Conservation (phyloP, 2,329 filamentous ascomycete species). For the Pyrenochaeta sp. region DNA sequence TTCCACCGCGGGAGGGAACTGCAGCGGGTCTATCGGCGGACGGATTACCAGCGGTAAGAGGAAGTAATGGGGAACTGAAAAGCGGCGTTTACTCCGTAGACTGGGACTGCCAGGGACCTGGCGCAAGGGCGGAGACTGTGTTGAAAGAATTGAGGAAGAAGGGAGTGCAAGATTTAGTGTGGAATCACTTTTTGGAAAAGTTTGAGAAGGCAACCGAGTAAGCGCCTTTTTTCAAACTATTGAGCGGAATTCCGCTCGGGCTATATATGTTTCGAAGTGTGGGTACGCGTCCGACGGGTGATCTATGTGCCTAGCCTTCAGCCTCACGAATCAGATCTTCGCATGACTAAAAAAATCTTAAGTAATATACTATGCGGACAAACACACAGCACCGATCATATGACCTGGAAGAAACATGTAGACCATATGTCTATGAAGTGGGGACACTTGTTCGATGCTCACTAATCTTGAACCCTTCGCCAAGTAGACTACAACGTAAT, state of each 20-base stretch:
- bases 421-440: too few relatives aligned
- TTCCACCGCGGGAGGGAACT: conserved; percentile 16
- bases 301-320: too few relatives aligned
- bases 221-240: too few relatives aligned
- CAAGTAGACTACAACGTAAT: too few relatives aligned
- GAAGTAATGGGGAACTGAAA: conserved; percentile 21
- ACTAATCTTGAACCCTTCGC: too few relatives aligned
- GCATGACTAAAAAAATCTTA: too few relatives aligned
- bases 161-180: conserved; percentile 34
- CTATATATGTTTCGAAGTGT: too few relatives aligned
- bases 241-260: too few relatives aligned
- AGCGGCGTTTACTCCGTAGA: conserved; percentile 30
- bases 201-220: conserved; percentile 20
- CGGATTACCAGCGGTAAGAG: neutral
- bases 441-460: neutral
- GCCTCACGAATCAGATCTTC: too few relatives aligned
- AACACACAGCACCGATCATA: neutral
- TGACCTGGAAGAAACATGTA: neutral
- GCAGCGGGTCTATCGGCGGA: conserved; percentile 20
- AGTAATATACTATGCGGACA: neutral
- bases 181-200: conserved; percentile 35
- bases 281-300: too few relatives aligned
- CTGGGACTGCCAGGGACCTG: conserved; percentile 23
- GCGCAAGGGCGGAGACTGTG: conserved; percentile 9
- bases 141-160: conserved; percentile 19